phyloP scores from a whole-genome alignment of 2,329 filamentous ascomycete species.

The Colletotrichum brevisporum region DNA sequence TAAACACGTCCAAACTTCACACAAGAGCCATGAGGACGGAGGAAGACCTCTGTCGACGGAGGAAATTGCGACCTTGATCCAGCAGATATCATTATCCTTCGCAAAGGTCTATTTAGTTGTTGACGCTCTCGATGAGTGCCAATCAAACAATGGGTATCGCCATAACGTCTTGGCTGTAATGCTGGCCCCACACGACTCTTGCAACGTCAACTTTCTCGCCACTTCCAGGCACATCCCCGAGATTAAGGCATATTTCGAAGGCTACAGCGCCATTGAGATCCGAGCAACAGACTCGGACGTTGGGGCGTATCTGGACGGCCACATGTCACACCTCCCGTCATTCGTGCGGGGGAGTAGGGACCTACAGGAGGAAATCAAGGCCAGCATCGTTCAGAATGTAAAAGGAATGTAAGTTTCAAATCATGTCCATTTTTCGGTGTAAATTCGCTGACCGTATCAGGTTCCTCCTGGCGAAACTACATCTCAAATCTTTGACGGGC shows the following conservation, averaged over 20 bases:
- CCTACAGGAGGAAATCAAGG: slow-evolving; percentile 34
- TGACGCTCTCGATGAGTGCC: slow-evolving; percentile 49
- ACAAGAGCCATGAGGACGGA: slow-evolving; percentile 30
- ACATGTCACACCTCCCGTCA: slow-evolving; percentile 2
- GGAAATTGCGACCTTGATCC: slow-evolving; percentile 24
- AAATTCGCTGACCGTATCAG: not conserved
- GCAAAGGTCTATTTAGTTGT: slow-evolving; percentile 39
- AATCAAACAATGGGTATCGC: not conserved
- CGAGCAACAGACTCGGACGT: slow-evolving; percentile 41
- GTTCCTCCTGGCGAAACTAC: slow-evolving; percentile 36
- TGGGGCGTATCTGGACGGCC: slow-evolving; percentile 15
- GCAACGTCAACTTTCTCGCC: slow-evolving; percentile 39
- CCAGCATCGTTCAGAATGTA: slow-evolving; percentile 1
- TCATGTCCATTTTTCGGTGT: not conserved
- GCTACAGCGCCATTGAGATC: slow-evolving; percentile 23
- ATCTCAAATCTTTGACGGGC: slow-evolving; percentile 29
- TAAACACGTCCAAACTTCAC: slow-evolving; percentile 44
- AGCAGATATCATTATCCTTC: not conserved
- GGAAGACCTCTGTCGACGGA: slow-evolving; percentile 13
- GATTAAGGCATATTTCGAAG: slow-evolving; percentile 24
- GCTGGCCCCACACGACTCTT: slow-evolving; percentile 4
- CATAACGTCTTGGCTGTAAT: slow-evolving; percentile 15
- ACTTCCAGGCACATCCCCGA: slow-evolving; percentile 45
- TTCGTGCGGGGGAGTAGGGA: not conserved
- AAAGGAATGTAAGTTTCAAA: slow-evolving; percentile 42